Conservation (phyloP, 352 stramenopile genomes). For the Phytopythium ostracodes region DNA sequence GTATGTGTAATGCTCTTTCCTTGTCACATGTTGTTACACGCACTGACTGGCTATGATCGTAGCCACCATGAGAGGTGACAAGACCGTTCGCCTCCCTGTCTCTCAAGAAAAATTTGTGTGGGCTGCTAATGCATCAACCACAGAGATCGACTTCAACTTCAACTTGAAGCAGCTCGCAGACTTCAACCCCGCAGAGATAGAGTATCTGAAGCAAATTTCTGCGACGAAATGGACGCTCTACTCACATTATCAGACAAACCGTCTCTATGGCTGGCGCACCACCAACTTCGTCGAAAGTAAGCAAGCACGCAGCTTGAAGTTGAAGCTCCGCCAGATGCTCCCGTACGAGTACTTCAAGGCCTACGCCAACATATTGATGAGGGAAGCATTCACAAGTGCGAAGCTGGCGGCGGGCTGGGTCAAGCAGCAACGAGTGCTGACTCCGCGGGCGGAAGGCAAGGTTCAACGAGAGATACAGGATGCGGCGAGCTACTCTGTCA, state of each 20-base stretch:
- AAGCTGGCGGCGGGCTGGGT: not conserved
- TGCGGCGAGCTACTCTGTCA: conserved; percentile 3
- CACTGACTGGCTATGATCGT: conserved; percentile 7
- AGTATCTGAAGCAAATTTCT: conserved; percentile 1
- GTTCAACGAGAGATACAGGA: conserved; percentile 10
- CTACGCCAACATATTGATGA: conserved; percentile 6
- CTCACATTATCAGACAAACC: conserved; percentile 8
- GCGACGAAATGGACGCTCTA: conserved; percentile 5
- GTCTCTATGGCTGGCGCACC: conserved; percentile 9
- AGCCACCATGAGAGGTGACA: conserved; percentile 3
- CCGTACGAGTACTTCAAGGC: conserved; percentile 12
- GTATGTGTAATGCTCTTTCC: not conserved
- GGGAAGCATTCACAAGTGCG: not conserved
- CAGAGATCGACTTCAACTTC: conserved; percentile 7
- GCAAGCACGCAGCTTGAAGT: conserved; percentile 11
- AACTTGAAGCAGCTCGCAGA: not conserved
- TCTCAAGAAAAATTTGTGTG: conserved; percentile 14
- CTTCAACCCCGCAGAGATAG: conserved; percentile 2
- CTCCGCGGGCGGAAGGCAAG: conserved; percentile 9
- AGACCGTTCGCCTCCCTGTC: conserved; percentile 8
- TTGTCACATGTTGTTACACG: conserved; percentile 4
- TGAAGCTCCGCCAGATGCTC: conserved; percentile 10
- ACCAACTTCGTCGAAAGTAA: conserved; percentile 18
- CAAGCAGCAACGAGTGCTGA: conserved; percentile 2
- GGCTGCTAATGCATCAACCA: conserved; percentile 6